Base-by-base conservation (phyloP, 108 stramenopile genomes). In the Licmophora abbreviata region DNA sequence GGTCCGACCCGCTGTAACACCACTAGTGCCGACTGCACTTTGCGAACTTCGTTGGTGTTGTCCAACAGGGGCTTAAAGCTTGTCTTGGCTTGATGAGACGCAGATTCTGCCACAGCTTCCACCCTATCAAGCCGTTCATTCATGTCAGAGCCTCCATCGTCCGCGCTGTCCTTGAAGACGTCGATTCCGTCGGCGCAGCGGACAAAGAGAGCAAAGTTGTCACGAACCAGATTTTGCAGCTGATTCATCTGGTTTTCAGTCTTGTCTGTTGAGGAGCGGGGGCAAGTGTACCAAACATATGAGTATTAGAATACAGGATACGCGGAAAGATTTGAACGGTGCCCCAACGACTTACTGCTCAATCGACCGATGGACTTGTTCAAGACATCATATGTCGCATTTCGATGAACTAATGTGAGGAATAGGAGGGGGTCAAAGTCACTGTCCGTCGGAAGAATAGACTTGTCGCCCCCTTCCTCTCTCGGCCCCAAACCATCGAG, bases 111-210 rank as follows among this genome's bases (percentile, higher is more conserved):
- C 47, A 93, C 52, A 18, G 61, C 68, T 44, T 93, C 87, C 37
- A 88, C 65, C 26, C 72, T 81, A 37, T 68, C 69, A 33, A 87
- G 72, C n/a, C 81, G 67, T 52, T 69, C 76, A 5, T 79, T 61
- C 21, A 77, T 63, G 10, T 77, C 77, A 61, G 63, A 23, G 60
- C 75, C 18, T 51, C 57, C 46, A 65, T 75, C 9, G 44, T 43
- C 34, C 52, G 46, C 2, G 21, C 41, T 71, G 37, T 68, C 68
- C 17, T 63, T 63, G 52, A 85, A 85, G 10, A 74, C 63, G 54
- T 93, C 92, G 45, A 93, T 85, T 26, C 87, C 92, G 44, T 93
- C 92, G 15, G 92, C 85, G 44, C 92, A 93, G 30, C 85, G 74
- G 14, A 93, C 68, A 56, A 88, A 93, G 7, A 93, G 59, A 5